Percentiles rank a stretch among this genome's conserved stretches.
Conservation (phyloP, 441 rosid species). For the Bruguiera hainesii region DNA sequence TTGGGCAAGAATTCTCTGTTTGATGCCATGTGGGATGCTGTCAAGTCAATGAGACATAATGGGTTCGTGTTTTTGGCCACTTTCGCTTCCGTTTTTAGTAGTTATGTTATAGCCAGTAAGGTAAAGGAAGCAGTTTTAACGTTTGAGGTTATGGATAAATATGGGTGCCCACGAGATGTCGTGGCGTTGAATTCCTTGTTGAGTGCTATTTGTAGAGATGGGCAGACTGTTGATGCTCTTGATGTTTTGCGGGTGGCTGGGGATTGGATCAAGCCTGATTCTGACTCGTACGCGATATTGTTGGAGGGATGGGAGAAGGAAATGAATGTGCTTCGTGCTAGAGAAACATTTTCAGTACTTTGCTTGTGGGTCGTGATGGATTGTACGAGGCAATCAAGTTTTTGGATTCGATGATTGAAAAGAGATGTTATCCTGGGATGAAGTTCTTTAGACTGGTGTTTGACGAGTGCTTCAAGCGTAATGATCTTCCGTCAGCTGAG, state of each 20-base stretch:
- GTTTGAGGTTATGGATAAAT: slow-evolving; percentile 55
- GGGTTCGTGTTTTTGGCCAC: slow-evolving; percentile 54
- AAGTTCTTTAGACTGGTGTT: slow-evolving; percentile 39
- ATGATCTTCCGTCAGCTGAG: slow-evolving; percentile 36
- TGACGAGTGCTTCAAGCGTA: slow-evolving; percentile 29
- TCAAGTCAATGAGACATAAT: slow-evolving; percentile 46
- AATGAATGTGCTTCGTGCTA: slow-evolving; percentile 30
- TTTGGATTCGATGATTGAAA: slow-evolving; percentile 31
- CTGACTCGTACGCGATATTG: slow-evolving; percentile 49
- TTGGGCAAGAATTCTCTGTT: slow-evolving; percentile 56
- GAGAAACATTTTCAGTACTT: slow-evolving; percentile 39
- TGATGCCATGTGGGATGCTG: slow-evolving; percentile 68
- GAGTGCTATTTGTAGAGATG: slow-evolving; percentile 66
- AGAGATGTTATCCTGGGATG: slow-evolving; percentile 43
- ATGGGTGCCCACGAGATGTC: slow-evolving; percentile 39
- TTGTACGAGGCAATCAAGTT: slow-evolving; percentile 35
- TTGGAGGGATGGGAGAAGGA: slow-evolving; percentile 69
- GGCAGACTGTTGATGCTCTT: slow-evolving; percentile 35
- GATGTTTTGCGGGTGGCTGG: slow-evolving; percentile 38
- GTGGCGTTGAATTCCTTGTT: slow-evolving; percentile 55
- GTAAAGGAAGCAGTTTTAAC: slow-evolving; percentile 41
- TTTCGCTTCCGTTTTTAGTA: slow-evolving; percentile 61
- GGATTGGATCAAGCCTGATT: slow-evolving; percentile 41
- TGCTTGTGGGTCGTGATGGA: slow-evolving; percentile 39
- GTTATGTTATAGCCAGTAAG: slow-evolving; percentile 42